Evolutionary conservation across 805 yeast species (phyloP).

Genomic region (Barnettozyma vustinii): DNA sequence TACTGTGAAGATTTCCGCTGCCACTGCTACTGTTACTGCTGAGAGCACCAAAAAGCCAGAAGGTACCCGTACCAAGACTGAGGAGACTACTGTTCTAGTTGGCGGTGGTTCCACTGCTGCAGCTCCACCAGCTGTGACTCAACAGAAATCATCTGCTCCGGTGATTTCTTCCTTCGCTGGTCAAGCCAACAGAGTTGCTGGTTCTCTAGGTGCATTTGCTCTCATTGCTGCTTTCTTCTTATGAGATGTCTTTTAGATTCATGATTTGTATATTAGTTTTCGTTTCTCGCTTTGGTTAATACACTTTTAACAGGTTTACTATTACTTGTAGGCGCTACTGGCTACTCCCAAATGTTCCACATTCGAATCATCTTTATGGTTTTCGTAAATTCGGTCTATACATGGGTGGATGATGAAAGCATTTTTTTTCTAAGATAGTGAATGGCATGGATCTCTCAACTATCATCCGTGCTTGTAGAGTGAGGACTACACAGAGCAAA

Average conservation of each 20-base stretch:
- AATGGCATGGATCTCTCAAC: too few relatives aligned
- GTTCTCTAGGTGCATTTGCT: slow-evolving; percentile 87
- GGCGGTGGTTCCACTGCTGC: slow-evolving; percentile 46
- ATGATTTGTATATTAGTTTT: slow-evolving; percentile 24
- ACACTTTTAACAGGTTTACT: neutral
- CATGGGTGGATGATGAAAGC: too few relatives aligned
- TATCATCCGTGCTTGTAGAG: too few relatives aligned
- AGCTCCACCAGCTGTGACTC: neutral
- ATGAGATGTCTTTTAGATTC: slow-evolving; percentile 67
- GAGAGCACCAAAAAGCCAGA: slow-evolving; percentile 3
- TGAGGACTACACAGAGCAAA: too few relatives aligned
- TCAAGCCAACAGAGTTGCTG: slow-evolving; percentile 72
- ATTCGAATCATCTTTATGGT: too few relatives aligned
- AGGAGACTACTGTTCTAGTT: slow-evolving; percentile 58
- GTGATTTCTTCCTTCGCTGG: slow-evolving; percentile 16
- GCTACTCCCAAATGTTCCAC: too few relatives aligned
- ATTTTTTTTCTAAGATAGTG: too few relatives aligned
- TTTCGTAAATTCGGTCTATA: too few relatives aligned
- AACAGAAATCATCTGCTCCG: neutral
- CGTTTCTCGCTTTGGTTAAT: neutral
- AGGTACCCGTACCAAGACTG: slow-evolving; percentile 41
- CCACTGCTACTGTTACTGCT: neutral
- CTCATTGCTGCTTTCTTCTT: slow-evolving; percentile 78
- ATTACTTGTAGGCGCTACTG: too few relatives aligned
- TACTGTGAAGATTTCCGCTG: slow-evolving; percentile 1